Evolutionary conservation across 768 basidiomycete genomes (phyloP), one percentile per base, ranked within the genome.

Genomic region (Lactarius pseudohatsudake): DNA sequence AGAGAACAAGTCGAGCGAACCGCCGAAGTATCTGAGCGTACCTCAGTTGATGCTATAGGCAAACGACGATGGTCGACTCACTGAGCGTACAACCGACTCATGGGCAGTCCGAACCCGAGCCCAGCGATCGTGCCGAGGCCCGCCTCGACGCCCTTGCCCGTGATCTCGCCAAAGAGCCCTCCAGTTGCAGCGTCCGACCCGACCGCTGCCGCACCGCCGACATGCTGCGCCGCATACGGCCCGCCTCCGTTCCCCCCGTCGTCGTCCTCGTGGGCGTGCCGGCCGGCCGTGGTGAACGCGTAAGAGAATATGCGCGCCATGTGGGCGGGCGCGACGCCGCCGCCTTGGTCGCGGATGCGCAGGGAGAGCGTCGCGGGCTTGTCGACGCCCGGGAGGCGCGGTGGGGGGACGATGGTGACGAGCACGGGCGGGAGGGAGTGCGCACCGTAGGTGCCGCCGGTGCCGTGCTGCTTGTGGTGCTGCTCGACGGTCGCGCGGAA

Each of bases 111-210:
- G 69, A 94, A 96, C 2, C 94, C 94, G 36, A 96, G 77, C 0
- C 94, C 94, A 8, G 94, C 93, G 64, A 96, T 90, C 3, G 92
- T 92, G n/a, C 94, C 94, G 72, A 94, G 79, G 16, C 91, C 91
- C 10, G 85, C 86, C 73, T 92, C 89, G 47, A 94, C 71, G 8
- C 90, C 89, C 72, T 89, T 88, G 0, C 85, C 84, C 3, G 90
- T 86, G 28, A 94, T 91, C 74, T 92, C 92, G 26, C 84, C 82
- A 72, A 94, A 93, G 41, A 94, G 74, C 71, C 84, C 80, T 50
- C 76, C 74, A 11, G 74, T 74, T 3, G 68, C 68, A 38, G 77
- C 77, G 7, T 74, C 80, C 2, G 74, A 77, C 15, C 78, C 84
- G 45, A 90, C 77, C 32, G 85, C 85, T 3, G 88, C 90, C 69